These are phyloP conservation scores for Clitopilus passeckerianus DNA, from an alignment of 768 basidiomycete genomes.

Conservation along the genomic window DNA sequence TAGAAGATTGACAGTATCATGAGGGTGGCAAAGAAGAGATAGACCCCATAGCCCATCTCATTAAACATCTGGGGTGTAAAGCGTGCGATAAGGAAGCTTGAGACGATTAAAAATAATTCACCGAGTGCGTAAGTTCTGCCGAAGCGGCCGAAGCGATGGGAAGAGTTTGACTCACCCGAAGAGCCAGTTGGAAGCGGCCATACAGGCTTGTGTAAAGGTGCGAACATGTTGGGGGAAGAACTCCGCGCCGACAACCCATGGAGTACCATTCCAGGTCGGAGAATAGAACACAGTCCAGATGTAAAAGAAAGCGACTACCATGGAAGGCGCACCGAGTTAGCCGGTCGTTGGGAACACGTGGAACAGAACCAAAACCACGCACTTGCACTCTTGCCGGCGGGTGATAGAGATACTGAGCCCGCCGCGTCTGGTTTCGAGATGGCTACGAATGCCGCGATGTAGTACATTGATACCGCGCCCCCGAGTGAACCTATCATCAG, in stretches of 20 bases:
- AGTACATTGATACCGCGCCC: slow-evolving; percentile 36
- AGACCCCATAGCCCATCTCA: slow-evolving; percentile 30
- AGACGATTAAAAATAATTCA: neutral
- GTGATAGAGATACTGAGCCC: slow-evolving; percentile 9
- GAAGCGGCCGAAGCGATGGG: neutral
- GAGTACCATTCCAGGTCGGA: slow-evolving; percentile 39
- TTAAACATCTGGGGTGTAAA: slow-evolving; percentile 35
- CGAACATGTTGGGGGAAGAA: slow-evolving; percentile 38
- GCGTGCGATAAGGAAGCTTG: slow-evolving; percentile 27
- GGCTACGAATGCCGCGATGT: slow-evolving; percentile 39
- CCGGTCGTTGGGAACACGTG: neutral
- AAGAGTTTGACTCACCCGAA: slow-evolving; percentile 15
- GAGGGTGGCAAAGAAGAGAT: slow-evolving; percentile 29
- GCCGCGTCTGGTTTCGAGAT: slow-evolving; percentile 24
- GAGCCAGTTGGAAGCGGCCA: slow-evolving; percentile 31
- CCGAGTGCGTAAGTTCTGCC: neutral
- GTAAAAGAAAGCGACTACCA: slow-evolving; percentile 28
- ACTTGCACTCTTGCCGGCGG: slow-evolving; percentile 27
- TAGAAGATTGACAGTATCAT: slow-evolving; percentile 28
- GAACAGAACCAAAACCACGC: slow-evolving; percentile 9
- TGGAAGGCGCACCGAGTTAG: neutral
- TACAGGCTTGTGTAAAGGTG: slow-evolving; percentile 31
- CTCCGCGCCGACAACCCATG: slow-evolving; percentile 40
- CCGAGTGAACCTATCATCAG: slow-evolving; percentile 36
- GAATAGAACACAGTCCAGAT: slow-evolving; percentile 33